phyloP scores from a whole-genome alignment of 2,329 filamentous ascomycete species.

The Nakataea oryzae region DNA sequence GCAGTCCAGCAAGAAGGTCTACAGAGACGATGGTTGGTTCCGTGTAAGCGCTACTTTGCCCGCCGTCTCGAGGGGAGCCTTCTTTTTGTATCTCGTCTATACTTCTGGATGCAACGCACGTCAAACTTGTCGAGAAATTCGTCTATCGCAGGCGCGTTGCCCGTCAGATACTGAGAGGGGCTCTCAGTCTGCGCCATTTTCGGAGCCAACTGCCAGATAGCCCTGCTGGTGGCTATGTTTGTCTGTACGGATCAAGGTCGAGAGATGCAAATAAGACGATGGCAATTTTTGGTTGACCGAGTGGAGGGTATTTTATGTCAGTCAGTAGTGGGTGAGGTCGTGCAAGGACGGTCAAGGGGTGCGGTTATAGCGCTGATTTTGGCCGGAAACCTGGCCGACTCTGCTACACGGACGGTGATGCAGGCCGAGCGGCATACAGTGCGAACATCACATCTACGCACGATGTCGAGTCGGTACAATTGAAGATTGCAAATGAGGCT shows the following conservation, averaged over 20 bases:
- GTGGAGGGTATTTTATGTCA: neutral
- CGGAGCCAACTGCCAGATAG: neutral
- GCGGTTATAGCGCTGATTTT: neutral
- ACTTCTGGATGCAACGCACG: conserved; percentile 44
- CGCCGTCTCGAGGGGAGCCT: too few species aligned
- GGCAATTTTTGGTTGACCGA: neutral
- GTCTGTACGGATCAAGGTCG: too few species aligned
- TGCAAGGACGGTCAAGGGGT: neutral
- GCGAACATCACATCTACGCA: too few species aligned
- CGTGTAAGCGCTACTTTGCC: neutral
- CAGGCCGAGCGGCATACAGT: too few species aligned
- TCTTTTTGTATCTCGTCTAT: neutral
- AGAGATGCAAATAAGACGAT: too few species aligned
- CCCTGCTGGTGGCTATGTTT: neutral
- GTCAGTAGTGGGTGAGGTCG: neutral
- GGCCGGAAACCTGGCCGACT: too few species aligned
- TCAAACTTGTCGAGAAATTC: conserved; percentile 87
- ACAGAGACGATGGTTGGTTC: neutral
- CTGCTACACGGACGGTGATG: too few species aligned
- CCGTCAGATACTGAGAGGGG: conserved; percentile 58
- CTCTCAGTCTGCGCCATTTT: neutral
- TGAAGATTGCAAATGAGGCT: too few species aligned
- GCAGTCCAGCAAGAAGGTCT: conserved; percentile 94
- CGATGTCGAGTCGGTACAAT: too few species aligned
- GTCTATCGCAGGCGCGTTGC: conserved; percentile 64